Conservation (phyloP, 441 rosid species). For the Viola pubescens region DNA sequence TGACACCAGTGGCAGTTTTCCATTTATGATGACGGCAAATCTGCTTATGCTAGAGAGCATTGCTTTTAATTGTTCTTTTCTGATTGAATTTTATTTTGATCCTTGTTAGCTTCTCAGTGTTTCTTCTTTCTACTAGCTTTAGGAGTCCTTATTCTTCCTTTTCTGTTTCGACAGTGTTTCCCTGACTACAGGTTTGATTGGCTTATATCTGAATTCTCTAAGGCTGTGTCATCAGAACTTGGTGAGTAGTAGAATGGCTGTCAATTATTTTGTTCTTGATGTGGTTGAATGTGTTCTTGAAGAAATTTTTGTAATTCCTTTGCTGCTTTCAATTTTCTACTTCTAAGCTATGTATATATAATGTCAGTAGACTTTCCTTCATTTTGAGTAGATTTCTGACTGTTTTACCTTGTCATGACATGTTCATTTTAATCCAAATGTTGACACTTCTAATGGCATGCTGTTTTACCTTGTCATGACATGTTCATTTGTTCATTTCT, state of each 20-base stretch:
- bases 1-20: too few relatives aligned
- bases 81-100: not conserved
- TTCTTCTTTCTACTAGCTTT: not conserved
- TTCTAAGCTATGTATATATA: not conserved
- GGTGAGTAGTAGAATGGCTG: constrained; percentile 40
- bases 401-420: too few relatives aligned
- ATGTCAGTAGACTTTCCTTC: too few relatives aligned
- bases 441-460: too few relatives aligned
- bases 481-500: too few relatives aligned
- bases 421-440: too few relatives aligned
- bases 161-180: constrained; percentile 40
- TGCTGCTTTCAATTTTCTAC: not conserved
- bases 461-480: too few relatives aligned
- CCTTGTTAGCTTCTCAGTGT: not conserved
- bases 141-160: not conserved
- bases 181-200: constrained; percentile 79
- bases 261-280: not conserved
- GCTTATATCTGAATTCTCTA: constrained; percentile 64
- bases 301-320: not conserved
- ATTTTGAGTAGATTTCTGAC: too few relatives aligned
- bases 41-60: too few relatives aligned
- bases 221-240: constrained; percentile 63
- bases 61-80: too few relatives aligned
- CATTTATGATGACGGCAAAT: too few relatives aligned
- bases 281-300: not conserved